Evolutionary conservation across 2,329 filamentous ascomycete genomes (phyloP), one percentile per base, ranked within the genome.

Genomic region (Exophiala lecanii-corni): DNA sequence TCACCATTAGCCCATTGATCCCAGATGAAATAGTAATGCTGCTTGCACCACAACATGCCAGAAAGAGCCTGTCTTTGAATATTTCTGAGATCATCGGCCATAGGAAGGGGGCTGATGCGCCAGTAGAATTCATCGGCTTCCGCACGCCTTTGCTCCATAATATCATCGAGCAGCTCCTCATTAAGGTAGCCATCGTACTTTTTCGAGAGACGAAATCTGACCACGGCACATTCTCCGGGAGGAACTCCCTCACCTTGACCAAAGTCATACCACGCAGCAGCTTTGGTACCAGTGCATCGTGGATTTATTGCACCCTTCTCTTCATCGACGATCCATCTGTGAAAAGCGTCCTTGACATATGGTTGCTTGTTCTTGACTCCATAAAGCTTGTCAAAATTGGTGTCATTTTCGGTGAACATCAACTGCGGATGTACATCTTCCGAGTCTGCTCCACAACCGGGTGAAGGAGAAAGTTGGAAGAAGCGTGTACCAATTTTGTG

Each of bases 11-110:
- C 89, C 91, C 91, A 97, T 62, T 97, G 86, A 53, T 97, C 89
- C 88, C 89, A 96, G 57, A 97, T 81, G 65, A 97, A 96, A 61
- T 94, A 80, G 64, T 97, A 97, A 67, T 88, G 87, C 64, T 97
- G 91, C 65, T 97, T 97, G 51, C 85, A 94, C 91, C 91, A 97
- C 76, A 97, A 84, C 91, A 97, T 97, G 41, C 92, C 91, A 1
- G 89, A 82, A 54, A 96, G 85, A 3, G 91, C 92, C 64, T 96
- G 89, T 55, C 91, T 80, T 67, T 97, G 92, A 55, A 97, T 92
- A 64, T 94, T 96, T 55, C 89, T 83, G 46, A 96, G 74, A 60
- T 97, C 91, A 36, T 97, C 89, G 0, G 86, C 77, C 84, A 96
- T 94, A 2, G 89, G 91, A 28, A 96, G 74, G 2, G 91, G 91